Conservation (phyloP, 768 basidiomycete genomes). For the Serendipita sp. region DNA sequence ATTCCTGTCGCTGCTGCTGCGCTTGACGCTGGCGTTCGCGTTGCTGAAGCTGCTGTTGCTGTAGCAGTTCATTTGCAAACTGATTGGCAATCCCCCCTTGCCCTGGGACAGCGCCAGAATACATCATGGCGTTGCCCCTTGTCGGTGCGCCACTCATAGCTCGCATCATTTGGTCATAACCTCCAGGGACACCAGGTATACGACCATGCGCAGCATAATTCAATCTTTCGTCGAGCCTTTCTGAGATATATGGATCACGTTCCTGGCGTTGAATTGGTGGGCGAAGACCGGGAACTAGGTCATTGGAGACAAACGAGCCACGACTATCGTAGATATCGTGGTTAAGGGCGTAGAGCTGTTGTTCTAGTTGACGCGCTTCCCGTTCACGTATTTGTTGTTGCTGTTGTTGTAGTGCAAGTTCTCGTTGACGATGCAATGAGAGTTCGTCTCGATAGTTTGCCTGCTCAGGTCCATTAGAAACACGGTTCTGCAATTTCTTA, state of each 20-base stretch:
- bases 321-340: background rate
- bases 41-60: conserved; percentile 4
- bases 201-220: conserved; percentile 2
- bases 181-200: conserved; percentile 1
- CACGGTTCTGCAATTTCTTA: background rate
- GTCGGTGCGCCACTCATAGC: background rate
- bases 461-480: background rate
- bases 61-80: background rate
- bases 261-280: conserved; percentile 3
- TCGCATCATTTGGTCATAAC: conserved; percentile 2
- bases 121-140: background rate
- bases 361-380: background rate
- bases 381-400: background rate
- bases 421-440: background rate
- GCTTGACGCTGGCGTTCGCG: background rate
- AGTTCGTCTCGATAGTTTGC: background rate
- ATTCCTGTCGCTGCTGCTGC: background rate
- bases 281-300: conserved; percentile 1
- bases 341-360: background rate
- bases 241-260: background rate
- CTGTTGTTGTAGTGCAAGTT: background rate
- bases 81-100: background rate
- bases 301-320: background rate
- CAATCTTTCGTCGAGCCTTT: background rate
- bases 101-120: background rate